These are phyloP conservation scores for Begonia fuchsioides DNA, from an alignment of 306 rosid genomes.

Conservation along the genomic window DNA sequence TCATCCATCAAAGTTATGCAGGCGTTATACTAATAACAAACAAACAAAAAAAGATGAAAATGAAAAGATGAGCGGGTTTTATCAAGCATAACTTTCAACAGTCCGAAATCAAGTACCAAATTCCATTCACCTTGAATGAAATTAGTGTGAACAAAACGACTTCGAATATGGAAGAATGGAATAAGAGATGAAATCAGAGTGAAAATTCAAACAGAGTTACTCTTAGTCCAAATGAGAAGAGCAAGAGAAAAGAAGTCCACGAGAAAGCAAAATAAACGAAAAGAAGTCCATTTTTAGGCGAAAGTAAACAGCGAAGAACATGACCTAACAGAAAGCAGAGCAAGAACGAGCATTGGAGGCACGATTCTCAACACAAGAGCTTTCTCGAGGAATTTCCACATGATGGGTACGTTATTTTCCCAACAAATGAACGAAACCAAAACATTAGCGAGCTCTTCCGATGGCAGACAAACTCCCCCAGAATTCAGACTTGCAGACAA, in stretches of 20 bases:
- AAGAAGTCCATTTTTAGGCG: background rate
- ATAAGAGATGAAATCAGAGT: too few relatives aligned
- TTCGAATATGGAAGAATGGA: too few relatives aligned
- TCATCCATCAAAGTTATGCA: too few relatives aligned
- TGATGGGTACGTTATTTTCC: constrained; percentile 80
- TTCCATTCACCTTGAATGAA: too few relatives aligned
- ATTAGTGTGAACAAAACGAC: too few relatives aligned
- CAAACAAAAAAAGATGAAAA: too few relatives aligned
- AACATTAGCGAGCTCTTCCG: constrained; percentile 51
- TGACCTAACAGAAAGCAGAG: constrained; percentile 70
- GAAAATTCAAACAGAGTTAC: constrained; percentile 2
- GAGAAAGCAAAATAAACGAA: constrained; percentile 1
- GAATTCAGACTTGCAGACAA: constrained; percentile 58
- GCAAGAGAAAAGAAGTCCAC: background rate
- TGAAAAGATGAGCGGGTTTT: too few relatives aligned
- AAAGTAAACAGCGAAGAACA: background rate
- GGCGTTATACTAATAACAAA: too few relatives aligned
- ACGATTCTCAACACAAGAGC: constrained; percentile 55
- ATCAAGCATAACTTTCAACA: too few relatives aligned
- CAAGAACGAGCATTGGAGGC: constrained; percentile 73
- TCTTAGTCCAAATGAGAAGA: background rate
- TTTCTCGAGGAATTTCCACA: constrained; percentile 89
- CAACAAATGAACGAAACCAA: constrained; percentile 80
- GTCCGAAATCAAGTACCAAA: too few relatives aligned
- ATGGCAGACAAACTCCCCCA: constrained; percentile 61